Evolutionary conservation across 257 asterid species (phyloP), one percentile per base, ranked within the genome.

Genomic region (Solanum pennellii): DNA sequence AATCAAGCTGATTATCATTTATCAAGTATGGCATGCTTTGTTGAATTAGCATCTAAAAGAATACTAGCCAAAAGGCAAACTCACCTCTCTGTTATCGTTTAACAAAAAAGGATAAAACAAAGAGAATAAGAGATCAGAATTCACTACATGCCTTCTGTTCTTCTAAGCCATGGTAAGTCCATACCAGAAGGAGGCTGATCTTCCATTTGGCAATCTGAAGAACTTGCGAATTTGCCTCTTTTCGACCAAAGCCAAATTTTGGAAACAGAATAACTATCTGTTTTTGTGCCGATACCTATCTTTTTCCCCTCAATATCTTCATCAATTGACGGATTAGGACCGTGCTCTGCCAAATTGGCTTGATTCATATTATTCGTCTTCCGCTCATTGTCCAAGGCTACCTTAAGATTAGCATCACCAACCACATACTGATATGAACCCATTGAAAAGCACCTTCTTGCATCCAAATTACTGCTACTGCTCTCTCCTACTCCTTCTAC

Each of bases 181-280:
- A 29, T 68, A 44, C 66, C 52, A 6, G 89, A 85, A 23, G 89
- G 56, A 73, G 86, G 87, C 52, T 33, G 75, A 56, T 88, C 44
- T 31, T 60, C 89, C 23, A 56, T 80, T 68, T 90, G 92, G 29
- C 79, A 47, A 35, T 90, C 89, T 3, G 96, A 91, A 25, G 98
- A 93, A 85, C 96, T 93, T 27, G 93, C 94, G 37, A 92, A 93
- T 86, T 93, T 94, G 59, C 95, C 95, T 92, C 96, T 96, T 86
- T 94, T 94, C 7, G 99, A 93, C 99, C 99, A 96, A 82, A 95
- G 90, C 99, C 99, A 96, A 86, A 96, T 96, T 95, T 96, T 96
- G 90, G 99, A 96, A 88, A 96, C 95, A 2, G 99, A 96, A 82
- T 94, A 96, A 92, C 99, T 96, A 90, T 96, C 99, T 9, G 96